Conservation (phyloP, 805 yeast species). For the Tetrapisispora pingtungensis region DNA sequence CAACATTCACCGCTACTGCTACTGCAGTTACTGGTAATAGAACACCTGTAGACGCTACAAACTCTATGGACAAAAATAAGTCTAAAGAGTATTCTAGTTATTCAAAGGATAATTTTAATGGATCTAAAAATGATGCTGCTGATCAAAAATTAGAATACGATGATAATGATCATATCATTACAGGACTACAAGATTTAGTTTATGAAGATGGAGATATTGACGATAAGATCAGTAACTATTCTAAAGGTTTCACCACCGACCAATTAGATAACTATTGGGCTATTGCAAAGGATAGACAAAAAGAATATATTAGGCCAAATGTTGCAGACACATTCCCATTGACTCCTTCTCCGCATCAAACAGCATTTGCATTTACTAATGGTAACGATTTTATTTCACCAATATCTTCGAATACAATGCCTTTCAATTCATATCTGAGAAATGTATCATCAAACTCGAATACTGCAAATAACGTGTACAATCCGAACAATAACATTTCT, state of each 20-base stretch:
- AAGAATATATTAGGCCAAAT: neutral
- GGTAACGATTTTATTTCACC: slow-evolving; percentile 4
- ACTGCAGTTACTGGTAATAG: slow-evolving; percentile 3
- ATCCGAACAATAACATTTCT: neutral
- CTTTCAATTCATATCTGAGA: slow-evolving; percentile 2
- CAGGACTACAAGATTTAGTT: slow-evolving; percentile 27
- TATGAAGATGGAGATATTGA: slow-evolving; percentile 25
- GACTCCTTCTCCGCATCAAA: neutral
- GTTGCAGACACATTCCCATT: neutral
- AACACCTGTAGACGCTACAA: neutral
- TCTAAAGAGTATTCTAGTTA: no score
- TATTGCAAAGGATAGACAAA: slow-evolving; percentile 6
- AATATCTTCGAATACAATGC: slow-evolving; percentile 1
- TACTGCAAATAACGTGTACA: neutral
- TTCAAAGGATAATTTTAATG: no score
- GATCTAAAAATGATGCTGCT: neutral
- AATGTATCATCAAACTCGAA: neutral
- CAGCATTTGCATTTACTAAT: slow-evolving; percentile 2
- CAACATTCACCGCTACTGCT: slow-evolving; percentile 11
- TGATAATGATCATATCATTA: slow-evolving; percentile 22
- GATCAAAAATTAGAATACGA: slow-evolving; percentile 25
- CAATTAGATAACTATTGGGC: slow-evolving; percentile 30
- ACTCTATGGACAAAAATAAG: no score
- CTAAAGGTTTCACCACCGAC: slow-evolving; percentile 27
- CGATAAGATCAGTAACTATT: slow-evolving; percentile 21